Percentiles rank a stretch among this genome's conserved stretches.
Evolutionary conservation across 2,329 filamentous ascomycete species (phyloP).

Genomic region (Fonsecaea monophora): DNA sequence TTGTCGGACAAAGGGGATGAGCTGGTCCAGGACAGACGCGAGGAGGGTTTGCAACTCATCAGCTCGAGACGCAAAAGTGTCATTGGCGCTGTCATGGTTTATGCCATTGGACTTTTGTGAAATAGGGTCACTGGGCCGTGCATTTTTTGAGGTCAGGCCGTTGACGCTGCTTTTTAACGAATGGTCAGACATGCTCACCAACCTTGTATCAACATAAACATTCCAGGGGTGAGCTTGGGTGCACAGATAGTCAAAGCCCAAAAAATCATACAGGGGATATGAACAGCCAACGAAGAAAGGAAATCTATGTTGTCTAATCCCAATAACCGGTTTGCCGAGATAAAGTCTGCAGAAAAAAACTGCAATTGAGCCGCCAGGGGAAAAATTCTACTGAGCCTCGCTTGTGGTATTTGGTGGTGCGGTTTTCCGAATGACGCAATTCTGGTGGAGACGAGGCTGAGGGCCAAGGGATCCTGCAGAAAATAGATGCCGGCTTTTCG

Average conservation of each 20-base stretch:
- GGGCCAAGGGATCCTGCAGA: slow-evolving; percentile 1
- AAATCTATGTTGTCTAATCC: neutral
- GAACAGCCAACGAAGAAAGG: neutral
- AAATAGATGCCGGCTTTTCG: neutral
- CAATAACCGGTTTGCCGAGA: neutral
- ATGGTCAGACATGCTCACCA: slow-evolving; percentile 3
- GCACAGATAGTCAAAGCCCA: neutral
- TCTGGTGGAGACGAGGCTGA: slow-evolving; percentile 13
- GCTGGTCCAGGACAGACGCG: slow-evolving; percentile 50
- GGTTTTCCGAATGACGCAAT: slow-evolving; percentile 32
- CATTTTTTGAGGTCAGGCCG: neutral
- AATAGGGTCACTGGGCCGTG: neutral
- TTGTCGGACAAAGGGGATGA: slow-evolving; percentile 54
- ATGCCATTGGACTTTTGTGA: neutral
- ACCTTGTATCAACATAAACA: neutral
- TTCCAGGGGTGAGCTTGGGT: neutral
- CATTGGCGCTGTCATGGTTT: neutral
- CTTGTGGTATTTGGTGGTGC: neutral
- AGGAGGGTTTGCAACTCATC: slow-evolving; percentile 28
- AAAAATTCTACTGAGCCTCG: slow-evolving; percentile 13
- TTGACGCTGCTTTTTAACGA: neutral
- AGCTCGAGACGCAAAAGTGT: slow-evolving; percentile 25
- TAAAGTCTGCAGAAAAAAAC: neutral
- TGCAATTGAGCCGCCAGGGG: neutral
- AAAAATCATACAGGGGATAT: neutral